Base-by-base conservation (phyloP, 176 grass and related monocot genomes). In the Echinochloa phyllopogon region DNA sequence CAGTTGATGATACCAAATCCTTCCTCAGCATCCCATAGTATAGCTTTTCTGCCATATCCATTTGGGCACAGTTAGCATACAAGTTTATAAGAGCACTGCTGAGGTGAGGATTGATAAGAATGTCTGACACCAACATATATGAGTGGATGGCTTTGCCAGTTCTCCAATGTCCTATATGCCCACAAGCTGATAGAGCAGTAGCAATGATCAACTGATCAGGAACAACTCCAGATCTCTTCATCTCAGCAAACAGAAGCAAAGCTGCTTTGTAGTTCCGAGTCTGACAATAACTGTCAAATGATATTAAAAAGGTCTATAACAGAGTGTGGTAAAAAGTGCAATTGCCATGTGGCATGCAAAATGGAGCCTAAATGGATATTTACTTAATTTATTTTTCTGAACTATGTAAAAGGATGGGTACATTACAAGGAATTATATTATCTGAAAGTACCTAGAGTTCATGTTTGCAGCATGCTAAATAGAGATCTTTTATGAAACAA, bases 191-290 rank as follows among this genome's bases (percentile, higher is more conserved):
- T 74, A 98, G 61, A 62, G 88, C 72, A 74, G 84, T 92, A 80
- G 89, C 80, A 89, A 98, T 83, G 71, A 95, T 89, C 49, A 93
- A 57, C 64, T 81, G 86, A 68, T 98, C 95, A 45, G 95, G 87
- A 66, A 86, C 40, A 72, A 95, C 50, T 74, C 87, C 88, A 24
- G 89, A 98, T 48, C 80, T 91, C 80, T 90, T 95, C 95, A 98
- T 91, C 65, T 88, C 78, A 88, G 88, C 83, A 80, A 95, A 94
- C 27, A 93, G 84, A 75, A 86, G 37, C 73, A 95, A 76, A 29
- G 93, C 87, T 84, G 92, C 95, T 59, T 80, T 74, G 40, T 95
- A 95, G 51, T 87, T 82, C 45, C 37, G 67, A 80, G 64, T 69
- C 89, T 93, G 93, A 80, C 69, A 93, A 83, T 98, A 98, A 87